These are phyloP conservation scores for Guadua angustifolia DNA, from an alignment of 176 grass and related monocot species.

Conservation along the genomic window DNA sequence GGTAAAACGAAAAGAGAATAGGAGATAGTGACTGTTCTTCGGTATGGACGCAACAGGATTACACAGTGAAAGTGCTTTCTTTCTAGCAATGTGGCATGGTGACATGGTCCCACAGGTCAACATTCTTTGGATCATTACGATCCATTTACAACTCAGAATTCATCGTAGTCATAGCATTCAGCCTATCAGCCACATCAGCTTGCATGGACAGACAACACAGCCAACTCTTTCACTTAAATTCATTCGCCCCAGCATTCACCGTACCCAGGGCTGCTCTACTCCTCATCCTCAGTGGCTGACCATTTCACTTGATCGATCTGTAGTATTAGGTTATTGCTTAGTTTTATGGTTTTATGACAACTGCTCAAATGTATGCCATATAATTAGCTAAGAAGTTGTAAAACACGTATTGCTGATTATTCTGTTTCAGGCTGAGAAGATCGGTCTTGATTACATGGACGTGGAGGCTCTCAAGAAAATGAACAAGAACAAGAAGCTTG, in stretches of 20 bases:
- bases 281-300: not conserved
- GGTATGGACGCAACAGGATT: not conserved
- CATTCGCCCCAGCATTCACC: not conserved
- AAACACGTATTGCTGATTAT: not conserved
- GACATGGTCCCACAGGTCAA: not conserved
- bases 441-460: constrained; percentile 93
- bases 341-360: not conserved
- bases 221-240: not conserved
- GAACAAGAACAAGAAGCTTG: constrained; percentile 99
- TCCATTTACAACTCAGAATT: too few species aligned
- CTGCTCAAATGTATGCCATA: not conserved
- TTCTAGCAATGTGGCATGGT: not conserved
- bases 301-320: not conserved
- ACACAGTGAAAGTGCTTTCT: not conserved
- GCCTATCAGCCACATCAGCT: not conserved
- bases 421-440: constrained; percentile 76
- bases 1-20: not conserved
- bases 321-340: not conserved
- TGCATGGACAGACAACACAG: not conserved
- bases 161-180: not conserved
- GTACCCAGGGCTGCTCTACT: not conserved
- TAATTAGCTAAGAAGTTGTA: not conserved
- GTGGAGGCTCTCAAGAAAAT: constrained; percentile 91
- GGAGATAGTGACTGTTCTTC: not conserved
- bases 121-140: not conserved